Evolutionary conservation across 2,329 filamentous ascomycete genomes (phyloP).

Genomic region (Fusarium oxysporum): DNA sequence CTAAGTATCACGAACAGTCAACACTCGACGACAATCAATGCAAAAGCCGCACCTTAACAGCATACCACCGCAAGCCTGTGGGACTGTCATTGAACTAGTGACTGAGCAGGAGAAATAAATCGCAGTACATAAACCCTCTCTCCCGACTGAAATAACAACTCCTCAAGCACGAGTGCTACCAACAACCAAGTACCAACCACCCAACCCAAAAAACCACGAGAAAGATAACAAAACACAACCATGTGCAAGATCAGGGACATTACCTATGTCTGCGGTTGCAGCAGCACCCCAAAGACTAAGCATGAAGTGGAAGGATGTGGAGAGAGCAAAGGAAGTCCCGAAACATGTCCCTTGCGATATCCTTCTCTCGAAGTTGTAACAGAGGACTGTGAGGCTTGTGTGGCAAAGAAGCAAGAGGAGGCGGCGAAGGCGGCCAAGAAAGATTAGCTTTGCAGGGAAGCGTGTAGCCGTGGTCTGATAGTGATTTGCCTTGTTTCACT

Average conservation of each 20-base stretch:
- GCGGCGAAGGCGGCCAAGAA: not conserved
- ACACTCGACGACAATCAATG: accelerated
- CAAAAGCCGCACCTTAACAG: accelerated
- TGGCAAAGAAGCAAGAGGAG: not conserved
- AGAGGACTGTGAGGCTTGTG: not conserved
- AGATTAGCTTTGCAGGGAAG: too few relatives aligned
- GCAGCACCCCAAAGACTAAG: not conserved
- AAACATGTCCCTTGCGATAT: not conserved
- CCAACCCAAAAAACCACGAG: not conserved
- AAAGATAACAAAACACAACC: not conserved
- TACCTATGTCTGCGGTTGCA: not conserved
- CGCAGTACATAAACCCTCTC: not conserved
- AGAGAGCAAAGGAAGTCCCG: not conserved
- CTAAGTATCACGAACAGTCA: too few relatives aligned
- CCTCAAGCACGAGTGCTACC: not conserved
- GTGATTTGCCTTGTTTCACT: not conserved
- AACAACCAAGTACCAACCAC: not conserved
- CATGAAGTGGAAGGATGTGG: not conserved
- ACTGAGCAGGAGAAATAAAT: too few relatives aligned
- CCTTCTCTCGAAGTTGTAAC: not conserved
- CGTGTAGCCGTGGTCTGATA: too few relatives aligned
- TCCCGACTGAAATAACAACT: too few relatives aligned
- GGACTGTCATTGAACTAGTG: not conserved
- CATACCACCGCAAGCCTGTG: accelerated
- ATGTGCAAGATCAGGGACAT: not conserved